A percentile compares a stretch with the other conserved stretches of the same genome.
These are phyloP conservation scores for Rhizopogon vulgaris DNA, from an alignment of 768 basidiomycete genomes.

Conservation along the genomic window DNA sequence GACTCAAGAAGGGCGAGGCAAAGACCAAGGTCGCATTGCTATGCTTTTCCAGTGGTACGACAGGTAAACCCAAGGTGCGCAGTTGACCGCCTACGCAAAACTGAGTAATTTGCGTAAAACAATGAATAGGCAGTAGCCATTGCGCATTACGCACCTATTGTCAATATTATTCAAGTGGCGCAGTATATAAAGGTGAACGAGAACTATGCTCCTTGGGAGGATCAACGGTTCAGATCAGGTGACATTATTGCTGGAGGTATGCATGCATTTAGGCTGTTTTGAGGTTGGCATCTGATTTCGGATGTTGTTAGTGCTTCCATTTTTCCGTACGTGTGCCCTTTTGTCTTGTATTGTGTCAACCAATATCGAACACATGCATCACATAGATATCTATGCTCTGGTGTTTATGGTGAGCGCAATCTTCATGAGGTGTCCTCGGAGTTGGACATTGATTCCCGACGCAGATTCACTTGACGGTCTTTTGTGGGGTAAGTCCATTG, in stretches of 20 bases:
- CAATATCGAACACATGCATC: constrained; percentile 6
- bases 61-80: constrained; percentile 39
- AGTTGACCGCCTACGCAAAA: neutral
- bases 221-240: constrained; percentile 41
- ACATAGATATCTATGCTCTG: constrained; percentile 54
- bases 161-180: constrained; percentile 56
- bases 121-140: constrained; percentile 55
- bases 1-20: constrained; percentile 50
- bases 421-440: neutral
- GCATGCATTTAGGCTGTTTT: constrained; percentile 10
- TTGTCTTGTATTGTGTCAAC: neutral
- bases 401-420: constrained; percentile 42
- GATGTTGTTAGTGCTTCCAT: constrained; percentile 41
- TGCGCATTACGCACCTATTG: constrained; percentile 58
- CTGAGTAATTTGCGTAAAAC: neutral
- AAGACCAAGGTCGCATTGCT: constrained; percentile 62
- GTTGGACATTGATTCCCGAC: constrained; percentile 4
- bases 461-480: constrained; percentile 47
- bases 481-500: constrained; percentile 37
- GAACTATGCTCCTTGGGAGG: constrained; percentile 32
- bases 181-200: constrained; percentile 39
- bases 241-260: constrained; percentile 53
- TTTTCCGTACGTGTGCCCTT: constrained; percentile 43
- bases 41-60: constrained; percentile 72
- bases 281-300: neutral